Evolutionary conservation across 2,329 filamentous ascomycete species (phyloP), one percentile per base, ranked within the genome.

Genomic region (Hymenotorrendiella dingleyae): DNA sequence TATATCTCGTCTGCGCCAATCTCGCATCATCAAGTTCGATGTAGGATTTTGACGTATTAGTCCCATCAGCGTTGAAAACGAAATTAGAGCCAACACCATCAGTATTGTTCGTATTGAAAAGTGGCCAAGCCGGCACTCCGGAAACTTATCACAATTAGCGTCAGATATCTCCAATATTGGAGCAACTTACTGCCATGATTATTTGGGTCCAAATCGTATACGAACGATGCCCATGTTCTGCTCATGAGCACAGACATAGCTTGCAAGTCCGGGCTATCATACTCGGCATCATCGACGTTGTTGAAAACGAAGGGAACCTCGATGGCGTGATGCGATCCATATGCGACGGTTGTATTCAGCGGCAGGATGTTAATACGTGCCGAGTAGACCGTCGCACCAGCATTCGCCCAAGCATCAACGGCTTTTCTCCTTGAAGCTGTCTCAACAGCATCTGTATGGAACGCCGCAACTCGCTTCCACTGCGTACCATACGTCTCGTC

Each of bases 381-480:
- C n/a, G n/a, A n/a, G n/a, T n/a, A n/a, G n/a, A n/a, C n/a, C 6
- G 69, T 60, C 1, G 75, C 55, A 8, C 67, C 67, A 19, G 66
- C 57, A 3, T 65, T 61, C 6, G 73, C 63, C 72, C 76, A 81
- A 1, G 66, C 63, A n/a, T n/a, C n/a, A n/a, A n/a, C n/a, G n/a
- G n/a, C n/a, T n/a, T n/a, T n/a, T n/a, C n/a, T n/a, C n/a, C n/a
- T n/a, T n/a, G n/a, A n/a, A n/a, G n/a, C 51, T 75, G 64, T 47
- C 70, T 73, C 4, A 73, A 70, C 17, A 69, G 63, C 3, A 57
- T 83, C 78, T 8, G 78, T 78, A 4, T 62, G 59, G 51, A 73
- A 76, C 2, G 78, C 73, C 5, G 70, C 69, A 11, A 65, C 67
- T 39, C 78, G 72, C 40, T 76, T 73, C 60, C 70, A 79, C 53